phyloP scores from a whole-genome alignment of 2,329 filamentous ascomycete genomes.

The Lecanosticta acicola region DNA sequence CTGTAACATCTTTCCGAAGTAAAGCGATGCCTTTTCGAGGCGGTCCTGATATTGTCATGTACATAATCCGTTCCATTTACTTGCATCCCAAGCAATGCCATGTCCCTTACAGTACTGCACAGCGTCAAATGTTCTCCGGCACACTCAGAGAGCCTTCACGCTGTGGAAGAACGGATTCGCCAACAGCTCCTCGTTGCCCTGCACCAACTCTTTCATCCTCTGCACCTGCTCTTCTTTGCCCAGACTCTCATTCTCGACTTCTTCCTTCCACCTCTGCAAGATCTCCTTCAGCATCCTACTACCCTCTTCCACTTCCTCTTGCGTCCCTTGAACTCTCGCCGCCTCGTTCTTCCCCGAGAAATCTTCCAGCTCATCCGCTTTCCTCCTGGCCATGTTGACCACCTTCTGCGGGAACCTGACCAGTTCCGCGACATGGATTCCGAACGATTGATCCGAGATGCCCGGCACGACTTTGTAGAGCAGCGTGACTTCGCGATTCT shows the following conservation, averaged over 20 bases:
- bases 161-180: constrained; percentile 63
- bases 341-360: constrained; percentile 70
- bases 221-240: constrained; percentile 67
- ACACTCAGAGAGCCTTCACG: constrained; percentile 41
- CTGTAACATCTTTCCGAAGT: not conserved
- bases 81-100: too few species aligned
- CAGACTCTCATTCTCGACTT: constrained; percentile 54
- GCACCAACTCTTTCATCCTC: constrained; percentile 73
- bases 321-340: constrained; percentile 56
- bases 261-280: constrained; percentile 76
- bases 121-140: not conserved
- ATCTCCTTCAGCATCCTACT: constrained; percentile 79
- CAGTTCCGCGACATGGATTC: constrained; percentile 95
- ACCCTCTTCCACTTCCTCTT: constrained; percentile 83
- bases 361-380: constrained; percentile 96
- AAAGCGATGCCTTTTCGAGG: constrained; percentile 1
- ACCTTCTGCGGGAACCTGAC: constrained; percentile 96
- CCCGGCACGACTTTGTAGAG: constrained; percentile 95
- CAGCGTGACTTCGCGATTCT: constrained; percentile 75
- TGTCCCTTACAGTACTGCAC: too few species aligned
- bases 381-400: constrained; percentile 97
- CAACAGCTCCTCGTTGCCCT: constrained; percentile 60
- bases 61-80: too few species aligned
- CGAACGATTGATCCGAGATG: constrained; percentile 94
- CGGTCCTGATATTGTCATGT: not conserved